Percentiles rank a stretch among this genome's conserved stretches.
Conservation (phyloP, 2,329 filamentous ascomycete species). For the Beauveria varroae region DNA sequence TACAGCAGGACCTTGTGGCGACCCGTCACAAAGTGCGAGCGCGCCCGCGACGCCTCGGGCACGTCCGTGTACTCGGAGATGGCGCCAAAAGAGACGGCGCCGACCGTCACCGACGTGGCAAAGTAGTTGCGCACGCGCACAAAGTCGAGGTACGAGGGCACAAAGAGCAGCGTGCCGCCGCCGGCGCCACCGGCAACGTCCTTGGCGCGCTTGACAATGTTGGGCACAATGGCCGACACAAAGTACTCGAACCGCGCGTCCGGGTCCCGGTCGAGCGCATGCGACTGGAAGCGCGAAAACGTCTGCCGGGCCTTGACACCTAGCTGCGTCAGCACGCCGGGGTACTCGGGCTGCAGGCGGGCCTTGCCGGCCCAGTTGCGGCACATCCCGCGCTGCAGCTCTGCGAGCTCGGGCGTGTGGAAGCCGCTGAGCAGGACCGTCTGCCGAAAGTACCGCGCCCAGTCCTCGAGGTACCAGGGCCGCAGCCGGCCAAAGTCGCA, state of each 20-base stretch:
- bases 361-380: conserved; percentile 74
- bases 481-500: conserved; percentile 90
- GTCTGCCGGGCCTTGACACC: conserved; percentile 72
- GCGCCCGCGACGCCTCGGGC: conserved; percentile 71
- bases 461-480: conserved; percentile 86
- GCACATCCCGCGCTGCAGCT: conserved; percentile 67
- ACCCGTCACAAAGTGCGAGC: conserved; percentile 80
- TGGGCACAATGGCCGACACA: conserved; percentile 69
- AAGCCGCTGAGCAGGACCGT: conserved; percentile 76
- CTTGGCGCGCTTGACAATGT: conserved; percentile 58
- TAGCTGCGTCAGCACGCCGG: conserved; percentile 66
- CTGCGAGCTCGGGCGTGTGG: conserved; percentile 80
- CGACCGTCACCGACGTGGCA: conserved; percentile 56
- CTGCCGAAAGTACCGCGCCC: conserved; percentile 74
- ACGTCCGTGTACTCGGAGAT: conserved; percentile 83
- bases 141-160: conserved; percentile 92
- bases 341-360: conserved; percentile 63
- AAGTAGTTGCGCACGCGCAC: conserved; percentile 90
- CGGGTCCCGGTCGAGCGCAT: conserved; percentile 66
- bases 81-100: conserved; percentile 55
- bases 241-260: conserved; percentile 91
- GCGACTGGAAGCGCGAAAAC: conserved; percentile 76
- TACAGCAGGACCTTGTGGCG: conserved; percentile 80
- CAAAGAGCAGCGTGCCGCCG: conserved; percentile 72
- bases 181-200: conserved; percentile 31